Evolutionary conservation across 805 yeast genomes (phyloP).

Genomic region (Wickerhamomyces hampshirensis): DNA sequence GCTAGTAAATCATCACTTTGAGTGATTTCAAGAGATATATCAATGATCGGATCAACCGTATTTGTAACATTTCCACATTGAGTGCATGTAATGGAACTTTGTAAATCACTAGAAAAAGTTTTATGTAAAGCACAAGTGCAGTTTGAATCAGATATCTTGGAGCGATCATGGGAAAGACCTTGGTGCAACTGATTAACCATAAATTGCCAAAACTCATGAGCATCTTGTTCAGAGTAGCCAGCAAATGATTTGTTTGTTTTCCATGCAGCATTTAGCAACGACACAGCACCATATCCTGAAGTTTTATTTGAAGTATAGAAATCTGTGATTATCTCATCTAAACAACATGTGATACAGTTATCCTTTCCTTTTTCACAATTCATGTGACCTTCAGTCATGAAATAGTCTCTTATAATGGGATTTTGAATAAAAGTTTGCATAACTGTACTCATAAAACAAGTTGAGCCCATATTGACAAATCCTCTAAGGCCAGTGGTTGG

Average conservation of each 20-base stretch:
- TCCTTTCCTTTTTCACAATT: slow-evolving; percentile 40
- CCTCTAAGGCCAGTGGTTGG: slow-evolving; percentile 83
- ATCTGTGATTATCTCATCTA: slow-evolving; percentile 72
- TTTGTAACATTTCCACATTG: slow-evolving; percentile 52
- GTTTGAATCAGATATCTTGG: slow-evolving; percentile 8
- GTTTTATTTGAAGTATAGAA: slow-evolving; percentile 61
- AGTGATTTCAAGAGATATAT: slow-evolving; percentile 73
- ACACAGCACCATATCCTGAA: slow-evolving; percentile 77
- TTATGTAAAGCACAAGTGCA: slow-evolving; percentile 83
- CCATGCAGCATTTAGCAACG: slow-evolving; percentile 83
- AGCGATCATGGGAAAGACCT: slow-evolving; percentile 22
- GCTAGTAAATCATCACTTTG: slow-evolving; percentile 43
- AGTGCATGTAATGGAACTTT: slow-evolving; percentile 72
- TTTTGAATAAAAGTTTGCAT: slow-evolving; percentile 87
- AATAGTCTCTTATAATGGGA: slow-evolving; percentile 76
- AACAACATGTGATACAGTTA: slow-evolving; percentile 75
- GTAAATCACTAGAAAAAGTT: slow-evolving; percentile 77
- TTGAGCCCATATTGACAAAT: slow-evolving; percentile 90
- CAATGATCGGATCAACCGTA: slow-evolving; percentile 86
- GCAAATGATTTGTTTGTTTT: slow-evolving; percentile 78
- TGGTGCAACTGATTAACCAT: slow-evolving; percentile 76
- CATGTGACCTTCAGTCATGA: slow-evolving; percentile 69
- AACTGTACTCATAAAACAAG: slow-evolving; percentile 95
- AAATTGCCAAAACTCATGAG: slow-evolving; percentile 97
- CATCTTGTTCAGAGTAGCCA: slow-evolving; percentile 97